Evolutionary conservation across 2,329 filamentous ascomycete species (phyloP).

Genomic region (Anisogramma anomala): DNA sequence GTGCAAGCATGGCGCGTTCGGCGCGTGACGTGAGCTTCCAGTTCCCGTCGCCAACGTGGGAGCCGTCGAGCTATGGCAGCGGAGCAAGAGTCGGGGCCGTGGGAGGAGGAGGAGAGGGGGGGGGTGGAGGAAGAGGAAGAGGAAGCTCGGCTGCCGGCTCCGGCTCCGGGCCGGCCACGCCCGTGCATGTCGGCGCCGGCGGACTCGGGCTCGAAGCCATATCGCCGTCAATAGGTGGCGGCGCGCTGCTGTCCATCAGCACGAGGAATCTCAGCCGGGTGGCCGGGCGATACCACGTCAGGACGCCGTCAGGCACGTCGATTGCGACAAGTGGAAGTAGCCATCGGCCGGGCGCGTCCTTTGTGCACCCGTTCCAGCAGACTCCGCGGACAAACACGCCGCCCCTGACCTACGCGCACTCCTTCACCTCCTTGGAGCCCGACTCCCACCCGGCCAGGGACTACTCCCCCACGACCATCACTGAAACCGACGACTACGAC

Average conservation of each 20-base stretch:
- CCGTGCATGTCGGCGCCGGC: constrained; percentile 11
- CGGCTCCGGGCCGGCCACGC: constrained; percentile 15
- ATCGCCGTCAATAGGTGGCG: not conserved
- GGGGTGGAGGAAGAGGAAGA: not conserved
- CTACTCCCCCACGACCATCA: constrained; percentile 45
- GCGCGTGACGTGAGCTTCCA: constrained; percentile 36
- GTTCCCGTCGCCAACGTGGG: constrained; percentile 11
- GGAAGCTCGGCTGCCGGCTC: not conserved
- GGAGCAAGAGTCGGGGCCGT: not conserved
- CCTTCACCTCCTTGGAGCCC: constrained; percentile 34
- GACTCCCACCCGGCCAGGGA: constrained; percentile 34
- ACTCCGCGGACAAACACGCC: constrained; percentile 52
- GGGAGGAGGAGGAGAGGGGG: not conserved
- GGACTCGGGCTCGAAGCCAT: constrained; percentile 16
- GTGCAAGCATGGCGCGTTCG: constrained; percentile 18
- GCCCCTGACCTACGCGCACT: constrained; percentile 47
- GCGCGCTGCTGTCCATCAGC: not conserved
- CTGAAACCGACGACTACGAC: constrained; percentile 37
- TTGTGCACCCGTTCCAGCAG: constrained; percentile 55
- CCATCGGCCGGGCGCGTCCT: constrained; percentile 33
- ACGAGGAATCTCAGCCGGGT: constrained; percentile 8
- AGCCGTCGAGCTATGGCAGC: constrained; percentile 10
- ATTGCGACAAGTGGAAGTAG: constrained; percentile 42
- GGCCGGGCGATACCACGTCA: constrained; percentile 37
- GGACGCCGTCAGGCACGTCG: constrained; percentile 48